phyloP scores from a whole-genome alignment of 371 early-diverging fungal genomes.

The Apophysomyces ossiformis region DNA sequence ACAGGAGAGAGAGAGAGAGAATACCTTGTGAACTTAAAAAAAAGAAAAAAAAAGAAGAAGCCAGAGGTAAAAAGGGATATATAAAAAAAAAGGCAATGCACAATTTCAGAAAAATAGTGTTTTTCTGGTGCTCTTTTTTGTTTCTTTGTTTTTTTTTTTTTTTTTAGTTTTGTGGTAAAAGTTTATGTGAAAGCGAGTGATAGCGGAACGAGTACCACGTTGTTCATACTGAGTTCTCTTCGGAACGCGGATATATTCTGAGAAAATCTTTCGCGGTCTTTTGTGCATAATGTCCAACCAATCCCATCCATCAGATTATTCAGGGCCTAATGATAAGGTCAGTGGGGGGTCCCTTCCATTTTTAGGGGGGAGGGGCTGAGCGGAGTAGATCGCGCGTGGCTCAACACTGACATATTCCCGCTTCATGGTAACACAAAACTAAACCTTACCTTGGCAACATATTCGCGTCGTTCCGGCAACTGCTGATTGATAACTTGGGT shows the following conservation, averaged over 20 bases:
- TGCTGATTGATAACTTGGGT: conserved; percentile 71
- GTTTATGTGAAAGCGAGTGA: conserved; percentile 5
- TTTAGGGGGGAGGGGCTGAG: not conserved
- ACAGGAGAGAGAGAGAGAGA: too few species aligned
- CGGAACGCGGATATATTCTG: conserved; percentile 76
- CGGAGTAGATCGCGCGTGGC: conserved; percentile 8
- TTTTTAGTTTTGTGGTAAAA: too few species aligned
- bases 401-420: not conserved
- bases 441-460: conserved; percentile 63
- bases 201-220: conserved; percentile 58
- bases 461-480: conserved; percentile 71
- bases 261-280: conserved; percentile 83
- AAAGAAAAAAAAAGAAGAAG: too few species aligned
- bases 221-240: conserved; percentile 60
- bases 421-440: not conserved
- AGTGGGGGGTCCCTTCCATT: not conserved
- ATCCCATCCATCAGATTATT: conserved; percentile 71
- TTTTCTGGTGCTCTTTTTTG: not conserved
- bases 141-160: not conserved
- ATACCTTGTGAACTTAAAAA: too few species aligned
- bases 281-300: conserved; percentile 61
- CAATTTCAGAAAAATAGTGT: not conserved
- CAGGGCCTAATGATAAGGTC: conserved; percentile 38
- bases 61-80: too few species aligned
- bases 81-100: too few species aligned